Base-by-base conservation (phyloP, 1,284 basidiomycete species). In the Porogramme epimiltina region DNA sequence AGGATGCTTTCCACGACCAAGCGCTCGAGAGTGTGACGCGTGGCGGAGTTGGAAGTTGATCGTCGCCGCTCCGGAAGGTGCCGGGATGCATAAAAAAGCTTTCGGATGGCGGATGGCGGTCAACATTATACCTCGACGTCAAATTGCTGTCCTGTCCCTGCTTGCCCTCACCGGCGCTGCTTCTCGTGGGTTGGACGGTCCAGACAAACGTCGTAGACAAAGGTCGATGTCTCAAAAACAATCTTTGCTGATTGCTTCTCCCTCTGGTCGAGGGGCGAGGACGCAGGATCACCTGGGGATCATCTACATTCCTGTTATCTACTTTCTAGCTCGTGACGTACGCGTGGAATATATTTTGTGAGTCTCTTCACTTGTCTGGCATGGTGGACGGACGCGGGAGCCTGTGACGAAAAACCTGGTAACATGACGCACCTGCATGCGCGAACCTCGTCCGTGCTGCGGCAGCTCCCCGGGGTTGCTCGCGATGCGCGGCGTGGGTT, bases 251-350 rank as follows among this genome's bases (percentile, higher is more conserved):
- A 89, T 78, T 75, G 88, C 79, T 83, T 75, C 79, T 91, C 88
- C 89, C 89, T 70, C 67, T 81, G 89, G 89, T 91, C 70, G 89
- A 91, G 89, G 80, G 76, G 85, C 72, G 39, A 89, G 85, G 89
- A 91, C 75, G 89, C 88, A 79, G 84, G 89, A 91, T 86, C 84
- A 91, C 89, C 89, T 91, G 85, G 85, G 79, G 86, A 74, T 66
- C 68, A 80, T 74, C 79, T 69, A 91, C 85, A 88, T 74, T 55
- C 59, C 55, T 62, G 26, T 16, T 24, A 18, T 39, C 19, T 20
- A n/a, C n/a, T n/a, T n/a, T n/a, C n/a, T n/a, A n/a, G n/a, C n/a
- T n/a, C n/a, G n/a, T n/a, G n/a, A n/a, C n/a, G n/a, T n/a, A n/a
- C n/a, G n/a, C 19, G 49, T 40, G 36, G 23, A 51, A 47, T 56